Evolutionary conservation across 441 rosid species (phyloP).

Genomic region (Kokia cookei): DNA sequence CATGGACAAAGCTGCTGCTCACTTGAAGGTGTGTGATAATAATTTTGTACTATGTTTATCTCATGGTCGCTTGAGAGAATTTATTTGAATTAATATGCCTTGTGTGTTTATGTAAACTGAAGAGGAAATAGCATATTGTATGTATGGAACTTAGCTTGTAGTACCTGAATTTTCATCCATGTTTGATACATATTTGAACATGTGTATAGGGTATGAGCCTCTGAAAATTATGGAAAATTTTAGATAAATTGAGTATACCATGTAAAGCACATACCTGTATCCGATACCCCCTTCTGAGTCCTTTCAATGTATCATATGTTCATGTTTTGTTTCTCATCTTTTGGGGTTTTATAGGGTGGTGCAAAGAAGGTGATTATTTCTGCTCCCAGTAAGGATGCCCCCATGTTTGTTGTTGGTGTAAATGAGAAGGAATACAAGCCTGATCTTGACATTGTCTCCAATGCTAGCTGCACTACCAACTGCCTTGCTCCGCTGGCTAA

Average conservation of each 20-base stretch:
- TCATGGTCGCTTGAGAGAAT: not conserved
- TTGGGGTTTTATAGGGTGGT: not conserved
- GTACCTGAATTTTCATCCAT: not conserved
- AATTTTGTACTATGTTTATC: not conserved
- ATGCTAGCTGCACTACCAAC: constrained; percentile 94
- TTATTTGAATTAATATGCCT: not conserved
- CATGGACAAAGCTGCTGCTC: constrained; percentile 94
- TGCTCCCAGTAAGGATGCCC: constrained; percentile 66
- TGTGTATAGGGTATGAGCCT: not conserved
- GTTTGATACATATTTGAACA: not conserved
- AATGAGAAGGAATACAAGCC: constrained; percentile 74
- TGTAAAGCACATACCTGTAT: not conserved
- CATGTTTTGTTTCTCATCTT: not conserved
- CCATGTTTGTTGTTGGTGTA: constrained; percentile 92
- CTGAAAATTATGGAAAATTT: not conserved
- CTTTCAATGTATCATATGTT: not conserved
- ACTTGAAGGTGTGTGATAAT: constrained; percentile 58
- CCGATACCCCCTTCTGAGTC: not conserved
- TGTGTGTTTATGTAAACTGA: not conserved
- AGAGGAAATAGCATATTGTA: not conserved
- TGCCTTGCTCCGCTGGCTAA: constrained; percentile 92
- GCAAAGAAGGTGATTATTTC: constrained; percentile 84
- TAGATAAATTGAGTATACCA: not conserved
- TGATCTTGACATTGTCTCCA: constrained; percentile 66
- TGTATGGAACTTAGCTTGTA: not conserved